Conservation (phyloP, 2,329 filamentous ascomycete species). For the Penicillium palitans region DNA sequence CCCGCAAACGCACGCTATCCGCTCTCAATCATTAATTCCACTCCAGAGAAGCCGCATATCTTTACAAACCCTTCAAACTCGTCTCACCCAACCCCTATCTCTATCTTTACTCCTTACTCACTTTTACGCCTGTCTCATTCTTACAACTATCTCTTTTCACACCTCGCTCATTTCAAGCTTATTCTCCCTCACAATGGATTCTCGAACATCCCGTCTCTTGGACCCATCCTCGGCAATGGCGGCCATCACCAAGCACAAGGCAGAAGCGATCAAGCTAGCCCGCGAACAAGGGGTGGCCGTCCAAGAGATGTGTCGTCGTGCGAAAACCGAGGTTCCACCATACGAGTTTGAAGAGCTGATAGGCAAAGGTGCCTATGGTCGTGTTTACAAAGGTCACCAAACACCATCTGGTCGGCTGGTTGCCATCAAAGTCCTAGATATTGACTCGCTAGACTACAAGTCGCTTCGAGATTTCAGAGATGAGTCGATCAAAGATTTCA, state of each 20-base stretch:
- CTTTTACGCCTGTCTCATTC: neutral
- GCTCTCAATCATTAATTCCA: neutral
- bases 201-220: slow-evolving; percentile 37
- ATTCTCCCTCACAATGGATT: slow-evolving; percentile 27
- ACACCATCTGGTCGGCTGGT: slow-evolving; percentile 44
- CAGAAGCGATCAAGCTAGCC: slow-evolving; percentile 50
- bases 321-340: slow-evolving; percentile 46
- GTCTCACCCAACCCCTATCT: neutral
- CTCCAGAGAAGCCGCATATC: neutral
- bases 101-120: neutral
- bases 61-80: neutral
- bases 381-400: slow-evolving; percentile 52
- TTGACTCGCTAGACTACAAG: slow-evolving; percentile 52
- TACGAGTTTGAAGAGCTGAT: slow-evolving; percentile 54
- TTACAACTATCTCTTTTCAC: neutral
- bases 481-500: slow-evolving; percentile 55
- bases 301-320: slow-evolving; percentile 48
- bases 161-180: neutral
- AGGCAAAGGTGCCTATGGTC: slow-evolving; percentile 53
- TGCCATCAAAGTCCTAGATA: slow-evolving; percentile 54
- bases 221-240: slow-evolving; percentile 46
- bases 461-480: slow-evolving; percentile 48
- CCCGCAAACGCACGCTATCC: neutral
- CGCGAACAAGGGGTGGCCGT: slow-evolving; percentile 49
- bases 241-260: slow-evolving; percentile 50